These are phyloP conservation scores for Pisolithus microcarpus DNA, from an alignment of 768 basidiomycete species.

Conservation along the genomic window DNA sequence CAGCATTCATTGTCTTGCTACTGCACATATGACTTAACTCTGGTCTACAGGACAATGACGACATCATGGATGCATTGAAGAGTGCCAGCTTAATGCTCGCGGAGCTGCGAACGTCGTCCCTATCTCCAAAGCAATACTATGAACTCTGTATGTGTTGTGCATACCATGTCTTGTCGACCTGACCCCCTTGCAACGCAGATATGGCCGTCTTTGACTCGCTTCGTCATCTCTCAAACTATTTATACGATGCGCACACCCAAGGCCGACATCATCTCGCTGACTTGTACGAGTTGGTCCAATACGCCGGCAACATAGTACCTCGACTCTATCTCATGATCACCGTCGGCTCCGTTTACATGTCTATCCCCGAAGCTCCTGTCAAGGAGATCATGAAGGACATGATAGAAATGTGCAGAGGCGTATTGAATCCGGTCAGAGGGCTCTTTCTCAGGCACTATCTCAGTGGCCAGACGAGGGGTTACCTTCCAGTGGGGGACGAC, in stretches of 20 bases:
- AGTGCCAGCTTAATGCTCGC: constrained; percentile 96
- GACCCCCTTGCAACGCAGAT: constrained; percentile 40
- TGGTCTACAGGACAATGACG: constrained; percentile 70
- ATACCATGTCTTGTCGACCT: not conserved
- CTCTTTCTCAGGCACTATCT: constrained; percentile 95
- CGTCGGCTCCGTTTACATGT: constrained; percentile 99
- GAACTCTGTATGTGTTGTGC: constrained; percentile 69
- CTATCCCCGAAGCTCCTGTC: constrained; percentile 90
- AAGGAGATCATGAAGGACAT: constrained; percentile 99
- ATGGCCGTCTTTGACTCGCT: constrained; percentile 99
- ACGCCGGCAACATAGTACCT: constrained; percentile 93
- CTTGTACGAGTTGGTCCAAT: constrained; percentile 99
- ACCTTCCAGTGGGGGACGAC: constrained; percentile 83
- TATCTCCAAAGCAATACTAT: constrained; percentile 97
- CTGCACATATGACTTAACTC: not conserved
- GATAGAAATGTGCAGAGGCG: constrained; percentile 99
- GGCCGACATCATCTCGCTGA: constrained; percentile 94
- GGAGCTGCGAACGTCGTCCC: constrained; percentile 86
- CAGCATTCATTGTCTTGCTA: not conserved
- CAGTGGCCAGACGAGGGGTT: constrained; percentile 92
- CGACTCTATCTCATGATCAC: constrained; percentile 98
- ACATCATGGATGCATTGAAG: constrained; percentile 98
- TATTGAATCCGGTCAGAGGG: constrained; percentile 94
- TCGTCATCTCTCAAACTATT: constrained; percentile 89
- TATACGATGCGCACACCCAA: constrained; percentile 91